These are phyloP conservation scores for Echeveria elegans DNA, from an alignment of 164 flowering plant genomes.

Conservation along the genomic window DNA sequence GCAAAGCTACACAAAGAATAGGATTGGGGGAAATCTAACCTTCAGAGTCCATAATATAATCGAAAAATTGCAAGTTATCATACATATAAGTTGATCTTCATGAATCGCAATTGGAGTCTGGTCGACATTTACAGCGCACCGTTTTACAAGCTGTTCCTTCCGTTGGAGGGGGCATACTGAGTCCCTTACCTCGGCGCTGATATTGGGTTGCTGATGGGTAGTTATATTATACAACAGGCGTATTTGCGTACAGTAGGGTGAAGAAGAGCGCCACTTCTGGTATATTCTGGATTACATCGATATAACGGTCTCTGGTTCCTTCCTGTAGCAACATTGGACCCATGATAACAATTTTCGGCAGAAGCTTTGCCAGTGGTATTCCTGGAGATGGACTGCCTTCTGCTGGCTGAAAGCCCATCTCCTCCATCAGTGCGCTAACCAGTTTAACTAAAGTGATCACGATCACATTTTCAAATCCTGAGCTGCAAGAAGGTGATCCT, in stretches of 20 bases:
- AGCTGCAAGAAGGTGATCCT: constrained; percentile 38
- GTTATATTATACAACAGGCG: constrained; percentile 16
- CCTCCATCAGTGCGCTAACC: constrained; percentile 45
- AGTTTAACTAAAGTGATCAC: constrained; percentile 50
- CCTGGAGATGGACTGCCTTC: constrained; percentile 30
- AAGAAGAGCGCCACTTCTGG: constrained; percentile 77
- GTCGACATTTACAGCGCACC: not conserved
- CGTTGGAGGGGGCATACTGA: not conserved
- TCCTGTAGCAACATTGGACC: constrained; percentile 47
- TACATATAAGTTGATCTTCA: not conserved
- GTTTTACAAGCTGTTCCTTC: no score
- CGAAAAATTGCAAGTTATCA: no score
- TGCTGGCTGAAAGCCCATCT: constrained; percentile 28
- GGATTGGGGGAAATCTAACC: no score
- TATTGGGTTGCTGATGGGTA: not conserved
- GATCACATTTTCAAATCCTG: constrained; percentile 46
- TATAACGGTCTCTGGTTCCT: constrained; percentile 40
- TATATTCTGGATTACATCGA: constrained; percentile 37
- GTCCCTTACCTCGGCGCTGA: not conserved
- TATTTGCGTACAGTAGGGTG: constrained; percentile 68
- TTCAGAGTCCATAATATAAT: no score
- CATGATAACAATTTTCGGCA: constrained; percentile 54
- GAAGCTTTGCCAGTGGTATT: constrained; percentile 57
- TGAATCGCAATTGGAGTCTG: not conserved
- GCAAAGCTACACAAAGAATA: no score